Evolutionary conservation across 345 rosid genomes (phyloP), one percentile per base, ranked within the genome.

Genomic region (Laguncularia racemosa): DNA sequence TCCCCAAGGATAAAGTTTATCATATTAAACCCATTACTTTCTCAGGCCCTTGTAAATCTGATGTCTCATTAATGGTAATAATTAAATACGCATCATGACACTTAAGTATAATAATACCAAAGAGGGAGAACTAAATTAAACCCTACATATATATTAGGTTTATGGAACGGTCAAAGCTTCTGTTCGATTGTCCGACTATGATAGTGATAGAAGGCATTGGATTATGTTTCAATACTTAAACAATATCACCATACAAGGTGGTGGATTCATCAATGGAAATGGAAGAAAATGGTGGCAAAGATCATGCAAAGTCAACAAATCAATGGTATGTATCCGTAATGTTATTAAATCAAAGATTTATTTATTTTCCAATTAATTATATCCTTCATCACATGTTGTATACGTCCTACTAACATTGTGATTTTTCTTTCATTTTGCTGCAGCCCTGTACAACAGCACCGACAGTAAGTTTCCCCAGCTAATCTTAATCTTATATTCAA

Each of bases 201-300:
- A 66, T 52, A 63, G 75, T 56, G 89, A 82, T 57, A 5, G 18
- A 3, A 77, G 69, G 23, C 83, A 76, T 49, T 91, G 98, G 98
- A 66, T 91, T 47, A 6, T 69, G 14, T 84, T 91, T 61, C 78
- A 80, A 4, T 44, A 52, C 12, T 73, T 91, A 49, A 19, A 81
- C 4, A 70, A 71, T 60, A 21, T 91, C 28, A 19, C 64, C 0
- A 78, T 91, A 5, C 69, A 76, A 58, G 98, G 96, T 16, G 96
- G 86, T 16, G 83, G 88, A 47, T 72, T 61, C 23, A 71, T 91
- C 2, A 72, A 91, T 57, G 98, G 98, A 14, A 84, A 86, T 44
- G 98, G 98, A 19, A 70, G 79, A 16, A 73, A 82, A 9, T 91
- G 97, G 96, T 91, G 97, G 96, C 50, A 85, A 69, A 80, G 81